Conservation (phyloP, 805 yeast species). For the Wickerhamiella kurtzmanii region DNA sequence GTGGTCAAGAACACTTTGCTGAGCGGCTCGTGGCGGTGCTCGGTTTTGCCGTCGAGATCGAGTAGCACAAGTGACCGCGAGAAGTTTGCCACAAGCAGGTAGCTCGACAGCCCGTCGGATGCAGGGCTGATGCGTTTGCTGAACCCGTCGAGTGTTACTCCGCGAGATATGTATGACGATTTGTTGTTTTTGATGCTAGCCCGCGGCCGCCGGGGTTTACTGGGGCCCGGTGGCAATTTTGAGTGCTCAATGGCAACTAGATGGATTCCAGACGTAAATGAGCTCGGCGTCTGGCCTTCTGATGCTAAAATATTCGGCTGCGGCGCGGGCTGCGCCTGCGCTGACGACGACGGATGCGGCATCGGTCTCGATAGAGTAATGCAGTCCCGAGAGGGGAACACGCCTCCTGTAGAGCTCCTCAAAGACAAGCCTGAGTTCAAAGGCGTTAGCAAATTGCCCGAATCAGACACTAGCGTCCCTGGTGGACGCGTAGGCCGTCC, state of each 20-base stretch:
- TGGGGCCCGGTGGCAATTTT: constrained; percentile 1
- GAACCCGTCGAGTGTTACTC: constrained; percentile 26
- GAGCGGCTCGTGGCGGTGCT: constrained; percentile 24
- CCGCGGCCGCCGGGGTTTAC: constrained; percentile 22
- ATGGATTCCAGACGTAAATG: constrained; percentile 11
- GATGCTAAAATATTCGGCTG: constrained; percentile 28
- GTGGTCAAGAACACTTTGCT: constrained; percentile 27
- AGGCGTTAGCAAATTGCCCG: constrained; percentile 9
- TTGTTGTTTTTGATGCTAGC: constrained; percentile 27
- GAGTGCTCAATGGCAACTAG: constrained; percentile 6
- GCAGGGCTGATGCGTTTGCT: constrained; percentile 23
- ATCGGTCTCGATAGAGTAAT: constrained; percentile 28
- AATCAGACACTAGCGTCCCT: constrained; percentile 10
- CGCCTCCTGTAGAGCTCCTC: constrained; percentile 22
- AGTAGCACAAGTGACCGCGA: constrained; percentile 13
- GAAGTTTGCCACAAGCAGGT: constrained; percentile 19
- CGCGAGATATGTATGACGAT: constrained; percentile 27
- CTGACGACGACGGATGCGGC: constrained; percentile 23
- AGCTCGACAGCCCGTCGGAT: constrained; percentile 27
- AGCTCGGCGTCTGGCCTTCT: constrained; percentile 20
- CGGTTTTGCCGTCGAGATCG: constrained; percentile 19
- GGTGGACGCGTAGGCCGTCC: constrained; percentile 10
- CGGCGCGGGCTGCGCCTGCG: constrained; percentile 12
- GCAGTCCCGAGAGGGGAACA: constrained; percentile 20
- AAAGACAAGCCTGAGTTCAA: constrained; percentile 6